These are phyloP conservation scores for Lasiosphaeris hirsuta DNA, from an alignment of 495 filamentous ascomycete species.

Conservation along the genomic window DNA sequence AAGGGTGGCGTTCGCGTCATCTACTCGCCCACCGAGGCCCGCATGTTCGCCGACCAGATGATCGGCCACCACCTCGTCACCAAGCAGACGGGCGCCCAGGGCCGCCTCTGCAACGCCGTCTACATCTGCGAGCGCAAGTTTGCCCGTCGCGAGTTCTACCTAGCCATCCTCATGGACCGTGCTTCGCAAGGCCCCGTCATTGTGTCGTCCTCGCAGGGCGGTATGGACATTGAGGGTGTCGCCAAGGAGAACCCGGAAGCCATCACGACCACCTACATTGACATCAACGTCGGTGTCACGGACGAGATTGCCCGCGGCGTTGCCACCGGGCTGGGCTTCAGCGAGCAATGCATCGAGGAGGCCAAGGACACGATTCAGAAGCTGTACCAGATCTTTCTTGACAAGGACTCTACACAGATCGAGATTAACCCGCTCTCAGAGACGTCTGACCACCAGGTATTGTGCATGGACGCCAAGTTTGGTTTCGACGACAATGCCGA, in stretches of 20 bases:
- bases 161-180: constrained; percentile 97
- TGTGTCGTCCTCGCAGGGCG: constrained; percentile 94
- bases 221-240: constrained; percentile 97
- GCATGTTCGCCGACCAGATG: constrained; percentile 98
- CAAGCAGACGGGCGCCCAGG: constrained; percentile 92
- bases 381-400: constrained; percentile 96
- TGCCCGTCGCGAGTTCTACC: constrained; percentile 97
- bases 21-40: constrained; percentile 82
- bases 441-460: constrained; percentile 93
- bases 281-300: constrained; percentile 93
- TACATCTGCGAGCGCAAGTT: constrained; percentile 99
- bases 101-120: constrained; percentile 90
- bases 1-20: constrained; percentile 98
- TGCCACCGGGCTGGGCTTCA: constrained; percentile 90
- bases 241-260: constrained; percentile 96
- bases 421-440: constrained; percentile 98
- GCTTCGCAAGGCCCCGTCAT: constrained; percentile 88
- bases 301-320: constrained; percentile 90
- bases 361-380: constrained; percentile 96
- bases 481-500: constrained; percentile 98
- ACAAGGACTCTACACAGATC: constrained; percentile 97
- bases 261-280: constrained; percentile 86
- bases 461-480: constrained; percentile 99
- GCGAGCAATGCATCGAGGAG: constrained; percentile 90
- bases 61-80: constrained; percentile 99